Percentiles rank a stretch among this genome's conserved stretches.
Evolutionary conservation across 495 filamentous ascomycete species (phyloP).

Genomic region (Xylaria nigripes): DNA sequence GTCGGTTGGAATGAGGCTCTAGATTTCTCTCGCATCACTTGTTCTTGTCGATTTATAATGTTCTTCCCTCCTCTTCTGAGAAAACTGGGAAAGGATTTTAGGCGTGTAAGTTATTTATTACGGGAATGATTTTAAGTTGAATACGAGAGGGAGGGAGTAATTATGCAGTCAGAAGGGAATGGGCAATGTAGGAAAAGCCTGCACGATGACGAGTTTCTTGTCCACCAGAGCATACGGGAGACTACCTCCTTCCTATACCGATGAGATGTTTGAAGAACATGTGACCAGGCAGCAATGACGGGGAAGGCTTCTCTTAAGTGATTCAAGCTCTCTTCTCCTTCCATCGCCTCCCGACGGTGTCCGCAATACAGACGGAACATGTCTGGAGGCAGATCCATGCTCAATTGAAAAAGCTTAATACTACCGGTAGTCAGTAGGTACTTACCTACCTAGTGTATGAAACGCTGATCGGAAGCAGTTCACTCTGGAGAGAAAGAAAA

Average conservation of each 20-base stretch:
- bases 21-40: neutral
- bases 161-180: neutral
- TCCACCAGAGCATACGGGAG: neutral
- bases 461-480: neutral
- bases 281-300: neutral
- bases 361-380: neutral
- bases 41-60: neutral
- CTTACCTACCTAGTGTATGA: neutral
- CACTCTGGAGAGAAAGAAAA: neutral
- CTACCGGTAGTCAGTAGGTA: neutral
- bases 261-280: neutral
- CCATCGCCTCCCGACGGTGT: neutral
- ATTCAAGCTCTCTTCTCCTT: neutral
- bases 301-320: neutral
- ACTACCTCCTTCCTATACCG: neutral
- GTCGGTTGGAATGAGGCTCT: neutral
- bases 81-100: neutral
- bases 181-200: neutral
- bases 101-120: neutral
- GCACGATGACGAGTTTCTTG: neutral
- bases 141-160: neutral
- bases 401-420: neutral
- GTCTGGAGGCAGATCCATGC: neutral
- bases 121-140: neutral
- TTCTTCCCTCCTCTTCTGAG: neutral